phyloP scores from a whole-genome alignment of 805 yeast species.

The Yamadazyma ubonensis region DNA sequence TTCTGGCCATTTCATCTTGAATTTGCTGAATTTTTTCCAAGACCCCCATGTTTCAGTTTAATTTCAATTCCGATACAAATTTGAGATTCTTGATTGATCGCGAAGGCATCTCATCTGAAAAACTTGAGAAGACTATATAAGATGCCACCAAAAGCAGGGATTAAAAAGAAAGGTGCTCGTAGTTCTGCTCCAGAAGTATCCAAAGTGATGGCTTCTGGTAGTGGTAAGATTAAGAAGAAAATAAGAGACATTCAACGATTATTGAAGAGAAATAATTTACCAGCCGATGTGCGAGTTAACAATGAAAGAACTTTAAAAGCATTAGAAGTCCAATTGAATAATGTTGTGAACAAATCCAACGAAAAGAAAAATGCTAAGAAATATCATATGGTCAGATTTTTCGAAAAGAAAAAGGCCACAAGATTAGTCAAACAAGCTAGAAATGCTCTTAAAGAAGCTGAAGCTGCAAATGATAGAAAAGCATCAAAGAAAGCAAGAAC shows the following conservation, averaged over 20 bases:
- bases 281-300: constrained; percentile 62
- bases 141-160: constrained; percentile 4
- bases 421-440: constrained; percentile 61
- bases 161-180: constrained; percentile 4
- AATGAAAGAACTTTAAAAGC: constrained; percentile 77
- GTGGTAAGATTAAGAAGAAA: constrained; percentile 70
- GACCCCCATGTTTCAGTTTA: too few species aligned
- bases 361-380: constrained; percentile 59
- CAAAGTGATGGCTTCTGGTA: constrained; percentile 31
- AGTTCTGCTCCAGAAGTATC: constrained; percentile 21
- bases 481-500: constrained; percentile 47
- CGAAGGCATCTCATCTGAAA: constrained; percentile 8
- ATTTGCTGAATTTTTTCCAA: constrained; percentile 80
- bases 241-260: constrained; percentile 83
- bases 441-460: constrained; percentile 35
- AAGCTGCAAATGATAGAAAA: constrained; percentile 33
- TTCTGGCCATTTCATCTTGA: constrained; percentile 89
- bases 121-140: neutral
- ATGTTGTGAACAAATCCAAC: constrained; percentile 43
- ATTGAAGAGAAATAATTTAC: constrained; percentile 51
- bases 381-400: constrained; percentile 91
- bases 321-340: constrained; percentile 54
- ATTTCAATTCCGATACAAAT: too few species aligned
- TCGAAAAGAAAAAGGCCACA: constrained; percentile 82
- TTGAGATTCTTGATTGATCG: constrained; percentile 3